Percentiles rank a stretch among this genome's conserved stretches.
phyloP scores from a whole-genome alignment of 2,329 filamentous ascomycete genomes.

The Epichloe typhina region DNA sequence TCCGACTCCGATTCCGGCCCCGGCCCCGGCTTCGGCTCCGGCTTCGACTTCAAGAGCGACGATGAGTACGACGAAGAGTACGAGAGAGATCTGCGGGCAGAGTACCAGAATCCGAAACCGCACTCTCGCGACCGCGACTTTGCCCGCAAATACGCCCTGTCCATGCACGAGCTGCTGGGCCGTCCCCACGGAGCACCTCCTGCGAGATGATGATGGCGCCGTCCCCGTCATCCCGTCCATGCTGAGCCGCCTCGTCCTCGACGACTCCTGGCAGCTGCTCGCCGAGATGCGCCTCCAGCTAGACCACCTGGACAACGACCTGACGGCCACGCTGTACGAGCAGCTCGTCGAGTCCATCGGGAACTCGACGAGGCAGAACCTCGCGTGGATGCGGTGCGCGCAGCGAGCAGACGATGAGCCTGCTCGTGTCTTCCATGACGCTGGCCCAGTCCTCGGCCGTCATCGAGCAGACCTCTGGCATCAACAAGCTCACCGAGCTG shows the following conservation, averaged over 20 bases:
- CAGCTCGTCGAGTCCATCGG: conserved; percentile 14
- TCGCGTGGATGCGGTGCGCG: conserved; percentile 12
- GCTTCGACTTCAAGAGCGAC: background rate
- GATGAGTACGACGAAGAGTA: background rate
- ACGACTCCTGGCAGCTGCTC: too few species aligned
- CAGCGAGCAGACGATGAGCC: conserved; percentile 7
- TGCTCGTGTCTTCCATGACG: conserved; percentile 7
- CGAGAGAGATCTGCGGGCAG: conserved; percentile 6
- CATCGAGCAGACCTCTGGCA: conserved; percentile 13
- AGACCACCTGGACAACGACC: too few species aligned
- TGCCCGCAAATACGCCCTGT: conserved; percentile 14
- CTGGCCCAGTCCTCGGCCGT: conserved; percentile 10
- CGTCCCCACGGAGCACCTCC: too few species aligned
- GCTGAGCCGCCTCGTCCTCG: too few species aligned
- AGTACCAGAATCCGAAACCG: conserved; percentile 10
- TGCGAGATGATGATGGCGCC: too few species aligned
- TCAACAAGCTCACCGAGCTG: conserved; percentile 10
- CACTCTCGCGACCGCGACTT: conserved; percentile 14
- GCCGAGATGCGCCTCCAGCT: too few species aligned
- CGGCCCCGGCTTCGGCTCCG: too few species aligned
- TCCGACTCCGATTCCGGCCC: too few species aligned
- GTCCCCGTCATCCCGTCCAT: too few species aligned
- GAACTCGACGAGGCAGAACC: conserved; percentile 12
- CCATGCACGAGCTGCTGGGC: conserved; percentile 6
- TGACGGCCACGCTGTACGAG: background rate